Evolutionary conservation across 1,139 yeast species (phyloP).

Genomic region (Arxiozyma slooffiae): DNA sequence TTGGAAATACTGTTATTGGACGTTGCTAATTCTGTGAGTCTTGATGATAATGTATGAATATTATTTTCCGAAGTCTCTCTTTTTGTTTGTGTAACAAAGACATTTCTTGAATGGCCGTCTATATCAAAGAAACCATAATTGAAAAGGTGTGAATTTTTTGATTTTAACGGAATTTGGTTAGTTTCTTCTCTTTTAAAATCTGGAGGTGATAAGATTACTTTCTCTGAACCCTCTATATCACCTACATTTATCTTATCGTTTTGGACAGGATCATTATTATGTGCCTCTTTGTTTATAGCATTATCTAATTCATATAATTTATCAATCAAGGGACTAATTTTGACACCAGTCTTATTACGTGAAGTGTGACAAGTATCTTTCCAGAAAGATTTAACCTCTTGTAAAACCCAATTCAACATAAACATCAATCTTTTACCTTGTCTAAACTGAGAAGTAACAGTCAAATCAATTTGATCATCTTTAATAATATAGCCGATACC

Average conservation of each 20-base stretch:
- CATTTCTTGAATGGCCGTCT: conserved; percentile 37
- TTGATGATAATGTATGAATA: conserved; percentile 12
- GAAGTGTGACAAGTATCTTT: conserved; percentile 32
- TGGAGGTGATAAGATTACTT: background rate
- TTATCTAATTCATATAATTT: conserved; percentile 28
- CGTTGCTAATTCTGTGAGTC: conserved; percentile 15
- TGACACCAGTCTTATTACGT: conserved; percentile 31
- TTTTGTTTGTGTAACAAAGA: conserved; percentile 15
- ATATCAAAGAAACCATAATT: conserved; percentile 72
- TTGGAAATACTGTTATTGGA: background rate
- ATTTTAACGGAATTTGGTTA: conserved; percentile 13
- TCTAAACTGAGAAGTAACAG: conserved; percentile 58
- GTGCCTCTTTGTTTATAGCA: conserved; percentile 12
- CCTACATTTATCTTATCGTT: background rate
- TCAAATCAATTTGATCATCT: conserved; percentile 54
- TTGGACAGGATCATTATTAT: background rate
- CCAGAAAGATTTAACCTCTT: conserved; percentile 43
- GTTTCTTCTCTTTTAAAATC: background rate
- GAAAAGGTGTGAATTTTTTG: conserved; percentile 27
- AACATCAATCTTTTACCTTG: conserved; percentile 61
- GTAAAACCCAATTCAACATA: conserved; percentile 52
- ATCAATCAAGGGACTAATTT: conserved; percentile 30
- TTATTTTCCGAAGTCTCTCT: conserved; percentile 3
- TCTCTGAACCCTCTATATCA: background rate
- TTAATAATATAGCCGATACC: conserved; percentile 71